Evolutionary conservation across 129 eudicot species (phyloP).

Genomic region (Escallonia rubra): DNA sequence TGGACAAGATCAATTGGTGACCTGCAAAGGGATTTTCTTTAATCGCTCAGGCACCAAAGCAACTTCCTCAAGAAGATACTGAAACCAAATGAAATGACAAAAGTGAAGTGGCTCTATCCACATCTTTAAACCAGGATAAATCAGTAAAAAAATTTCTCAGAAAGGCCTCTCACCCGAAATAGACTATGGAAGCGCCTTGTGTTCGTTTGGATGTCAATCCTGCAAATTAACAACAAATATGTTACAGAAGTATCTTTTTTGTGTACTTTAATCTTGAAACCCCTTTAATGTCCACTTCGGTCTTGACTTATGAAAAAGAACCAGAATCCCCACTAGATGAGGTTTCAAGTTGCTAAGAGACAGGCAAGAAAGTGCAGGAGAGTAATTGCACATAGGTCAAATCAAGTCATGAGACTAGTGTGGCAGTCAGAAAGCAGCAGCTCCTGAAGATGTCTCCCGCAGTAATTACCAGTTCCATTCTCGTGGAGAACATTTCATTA

Average conservation of each 20-base stretch:
- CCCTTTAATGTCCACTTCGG: neutral
- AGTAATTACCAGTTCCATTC: too few relatives aligned
- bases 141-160: neutral
- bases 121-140: neutral
- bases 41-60: constrained; percentile 60
- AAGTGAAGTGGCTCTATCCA: neutral
- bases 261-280: neutral
- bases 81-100: constrained; percentile 13
- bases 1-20: constrained; percentile 11
- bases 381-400: too few relatives aligned
- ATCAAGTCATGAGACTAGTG: too few relatives aligned
- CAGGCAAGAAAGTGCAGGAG: too few relatives aligned
- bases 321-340: too few relatives aligned
- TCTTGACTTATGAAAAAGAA: too few relatives aligned
- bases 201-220: constrained; percentile 95
- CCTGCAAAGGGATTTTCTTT: constrained; percentile 84
- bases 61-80: constrained; percentile 89
- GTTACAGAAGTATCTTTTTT: neutral
- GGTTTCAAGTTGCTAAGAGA: too few relatives aligned
- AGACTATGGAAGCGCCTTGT: constrained; percentile 80
- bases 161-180: constrained; percentile 51
- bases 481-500: too few relatives aligned
- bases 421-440: too few relatives aligned
- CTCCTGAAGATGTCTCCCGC: too few relatives aligned
- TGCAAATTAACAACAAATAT: constrained; percentile 18